These are phyloP conservation scores for Marsdenia floribunda DNA, from an alignment of 257 asterid genomes.

Conservation along the genomic window DNA sequence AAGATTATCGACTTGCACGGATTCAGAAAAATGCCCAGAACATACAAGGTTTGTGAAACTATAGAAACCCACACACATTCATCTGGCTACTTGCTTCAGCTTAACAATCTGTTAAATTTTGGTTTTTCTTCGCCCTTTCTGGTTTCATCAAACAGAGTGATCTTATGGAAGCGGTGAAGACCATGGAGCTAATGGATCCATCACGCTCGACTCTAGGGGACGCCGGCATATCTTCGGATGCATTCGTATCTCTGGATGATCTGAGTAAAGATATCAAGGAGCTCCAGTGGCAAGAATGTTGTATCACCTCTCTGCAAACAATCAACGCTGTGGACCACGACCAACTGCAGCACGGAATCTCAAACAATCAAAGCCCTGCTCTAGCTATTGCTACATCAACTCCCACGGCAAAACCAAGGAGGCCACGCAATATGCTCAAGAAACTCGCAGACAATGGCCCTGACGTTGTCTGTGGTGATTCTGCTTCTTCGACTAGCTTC, in stretches of 20 bases:
- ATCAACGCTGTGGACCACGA: conserved; percentile 24
- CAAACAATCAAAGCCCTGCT: not conserved
- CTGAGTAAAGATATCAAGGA: conserved; percentile 43
- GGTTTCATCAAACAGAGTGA: conserved; percentile 26
- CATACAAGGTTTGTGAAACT: conserved; percentile 19
- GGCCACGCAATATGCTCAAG: conserved; percentile 1
- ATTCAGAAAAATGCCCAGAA: conserved; percentile 14
- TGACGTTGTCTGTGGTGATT: not conserved
- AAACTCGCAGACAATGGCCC: not conserved
- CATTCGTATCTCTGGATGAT: conserved; percentile 34
- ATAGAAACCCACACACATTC: not conserved
- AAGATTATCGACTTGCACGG: conserved; percentile 38
- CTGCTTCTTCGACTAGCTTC: not conserved
- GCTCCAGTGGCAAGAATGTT: conserved; percentile 70
- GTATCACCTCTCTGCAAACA: conserved; percentile 52
- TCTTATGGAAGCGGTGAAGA: conserved; percentile 33
- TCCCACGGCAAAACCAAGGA: not conserved
- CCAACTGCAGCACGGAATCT: not conserved
- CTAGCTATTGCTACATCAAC: conserved; percentile 2
- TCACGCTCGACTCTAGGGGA: conserved; percentile 48
- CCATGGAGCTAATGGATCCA: conserved; percentile 49
- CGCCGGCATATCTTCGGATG: conserved; percentile 38
- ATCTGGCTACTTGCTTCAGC: too few relatives aligned
- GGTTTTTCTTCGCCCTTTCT: not conserved
- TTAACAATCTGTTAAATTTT: not conserved